Conservation (phyloP, 2,329 filamentous ascomycete species). For the Cercospora nicotianae region DNA sequence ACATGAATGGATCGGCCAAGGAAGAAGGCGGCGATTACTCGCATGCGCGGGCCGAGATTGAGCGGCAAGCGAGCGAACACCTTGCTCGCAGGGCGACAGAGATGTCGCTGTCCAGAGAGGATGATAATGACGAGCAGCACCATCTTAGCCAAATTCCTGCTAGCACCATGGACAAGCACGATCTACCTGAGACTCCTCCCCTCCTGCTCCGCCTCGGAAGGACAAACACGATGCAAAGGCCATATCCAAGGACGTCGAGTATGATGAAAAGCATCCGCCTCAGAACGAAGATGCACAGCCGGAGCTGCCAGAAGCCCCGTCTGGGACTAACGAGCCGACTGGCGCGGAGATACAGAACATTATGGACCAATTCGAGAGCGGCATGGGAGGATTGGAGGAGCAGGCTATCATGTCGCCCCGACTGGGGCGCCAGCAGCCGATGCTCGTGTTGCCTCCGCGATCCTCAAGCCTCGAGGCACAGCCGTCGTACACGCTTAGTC, state of each 20-base stretch:
- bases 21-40: conserved; percentile 14
- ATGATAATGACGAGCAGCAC: conserved; percentile 11
- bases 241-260: conserved; percentile 22
- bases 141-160: neutral
- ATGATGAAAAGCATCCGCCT: conserved; percentile 36
- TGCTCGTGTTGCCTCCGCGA: conserved; percentile 75
- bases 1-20: neutral
- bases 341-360: conserved; percentile 90
- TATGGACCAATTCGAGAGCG: conserved; percentile 90
- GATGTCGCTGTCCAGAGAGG: conserved; percentile 22
- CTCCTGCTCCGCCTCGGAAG: conserved; percentile 37
- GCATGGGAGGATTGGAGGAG: conserved; percentile 57
- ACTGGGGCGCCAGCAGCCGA: conserved; percentile 76
- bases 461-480: conserved; percentile 79
- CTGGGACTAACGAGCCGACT: conserved; percentile 39
- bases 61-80: conserved; percentile 36
- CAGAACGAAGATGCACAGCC: conserved; percentile 28
- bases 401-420: conserved; percentile 92
- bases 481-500: conserved; percentile 29
- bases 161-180: conserved; percentile 19
- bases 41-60: conserved; percentile 27
- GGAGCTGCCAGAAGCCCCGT: conserved; percentile 52
- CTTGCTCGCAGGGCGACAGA: conserved; percentile 34
- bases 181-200: conserved; percentile 34
- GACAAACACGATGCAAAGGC: conserved; percentile 25